phyloP scores from a whole-genome alignment of 345 rosid genomes.

The Zanthoxylum bungeanum region DNA sequence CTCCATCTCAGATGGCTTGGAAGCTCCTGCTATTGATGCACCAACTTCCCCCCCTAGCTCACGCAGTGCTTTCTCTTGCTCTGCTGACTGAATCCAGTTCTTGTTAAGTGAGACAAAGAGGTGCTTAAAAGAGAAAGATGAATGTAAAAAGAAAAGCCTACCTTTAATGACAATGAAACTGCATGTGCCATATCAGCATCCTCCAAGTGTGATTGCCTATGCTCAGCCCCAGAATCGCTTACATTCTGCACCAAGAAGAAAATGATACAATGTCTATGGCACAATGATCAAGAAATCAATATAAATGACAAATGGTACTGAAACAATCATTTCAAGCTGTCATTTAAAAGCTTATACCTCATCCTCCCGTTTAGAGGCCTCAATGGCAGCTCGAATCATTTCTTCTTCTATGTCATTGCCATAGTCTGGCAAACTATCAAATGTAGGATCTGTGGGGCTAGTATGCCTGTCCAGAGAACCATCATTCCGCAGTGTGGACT shows the following conservation, averaged over 20 bases:
- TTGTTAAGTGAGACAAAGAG: conserved; percentile 19
- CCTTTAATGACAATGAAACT: conserved; percentile 69
- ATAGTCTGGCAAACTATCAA: conserved; percentile 48
- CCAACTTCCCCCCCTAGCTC: conserved; percentile 41
- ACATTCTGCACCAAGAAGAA: conserved; percentile 34
- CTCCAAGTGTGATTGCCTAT: conserved; percentile 36
- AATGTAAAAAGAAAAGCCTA: conserved; percentile 24
- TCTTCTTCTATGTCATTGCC: conserved; percentile 92
- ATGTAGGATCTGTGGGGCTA: conserved; percentile 42
- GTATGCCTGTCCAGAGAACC: no score
- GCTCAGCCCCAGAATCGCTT: conserved; percentile 38
- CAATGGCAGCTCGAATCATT: conserved; percentile 97
- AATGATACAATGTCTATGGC: conserved; percentile 5
- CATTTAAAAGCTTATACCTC: conserved; percentile 37
- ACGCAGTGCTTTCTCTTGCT: conserved; percentile 58
- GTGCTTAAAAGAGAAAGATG: background rate
- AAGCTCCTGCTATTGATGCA: conserved; percentile 39
- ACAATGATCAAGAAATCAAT: conserved; percentile 4
- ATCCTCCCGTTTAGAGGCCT: conserved; percentile 85
- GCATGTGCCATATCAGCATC: conserved; percentile 70
- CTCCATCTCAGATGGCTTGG: conserved; percentile 39
- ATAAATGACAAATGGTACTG: background rate
- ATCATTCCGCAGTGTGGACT: conserved; percentile 21
- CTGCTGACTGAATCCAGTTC: conserved; percentile 55
- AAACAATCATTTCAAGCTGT: conserved; percentile 6